Evolutionary conservation across 768 basidiomycete genomes (phyloP), one percentile per base, ranked within the genome.

Genomic region (Steccherinum ochraceum): DNA sequence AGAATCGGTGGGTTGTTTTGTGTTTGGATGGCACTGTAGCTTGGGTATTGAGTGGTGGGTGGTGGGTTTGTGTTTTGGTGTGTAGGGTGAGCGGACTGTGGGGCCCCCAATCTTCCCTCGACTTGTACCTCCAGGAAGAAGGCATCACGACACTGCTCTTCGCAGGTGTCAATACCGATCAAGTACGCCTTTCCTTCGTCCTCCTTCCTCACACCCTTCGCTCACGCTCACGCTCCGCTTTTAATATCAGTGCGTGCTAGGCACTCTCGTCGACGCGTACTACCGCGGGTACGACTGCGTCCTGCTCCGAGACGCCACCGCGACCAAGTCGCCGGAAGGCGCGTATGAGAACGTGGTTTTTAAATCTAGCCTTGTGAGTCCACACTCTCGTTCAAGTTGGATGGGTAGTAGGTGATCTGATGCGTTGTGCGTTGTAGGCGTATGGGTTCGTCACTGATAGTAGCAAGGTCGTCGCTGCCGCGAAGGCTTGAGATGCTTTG

Each of bases 101-200:
- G 35, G 81, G 81, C 12, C 75, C 76, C 46, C 81, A 84, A 57
- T 74, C 74, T n/a, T 71, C 76, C 12, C 65, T 85, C 48, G 82
- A 83, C 58, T 63, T 84, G 35, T 83, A 79, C 60, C 72, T 84
- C 40, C 69, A 78, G 51, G 80, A 83, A 58, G 76, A 80, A 42
- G 81, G 83, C 35, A 75, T 84, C 52, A 79, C 70, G 10, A 83
- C 80, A 1, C 65, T 84, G 26, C 66, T 85, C 54, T 78, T 85
- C 49, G 75, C 78, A 24, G 83, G 83, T 24, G 84, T 85, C 16
- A 85, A 84, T 58, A 70, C 83, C 4, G 82, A 84, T 57, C 81
- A 84, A 75, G 84, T 81, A 13, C n/a, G 44, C 45, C n/a, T n/a
- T n/a, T n/a, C 43, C 21, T 39, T n/a, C 35, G 11, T 39, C 35